Percentiles rank a stretch among this genome's conserved stretches.
Conservation (phyloP, 2,329 filamentous ascomycete genomes). For the Alternaria sp. region DNA sequence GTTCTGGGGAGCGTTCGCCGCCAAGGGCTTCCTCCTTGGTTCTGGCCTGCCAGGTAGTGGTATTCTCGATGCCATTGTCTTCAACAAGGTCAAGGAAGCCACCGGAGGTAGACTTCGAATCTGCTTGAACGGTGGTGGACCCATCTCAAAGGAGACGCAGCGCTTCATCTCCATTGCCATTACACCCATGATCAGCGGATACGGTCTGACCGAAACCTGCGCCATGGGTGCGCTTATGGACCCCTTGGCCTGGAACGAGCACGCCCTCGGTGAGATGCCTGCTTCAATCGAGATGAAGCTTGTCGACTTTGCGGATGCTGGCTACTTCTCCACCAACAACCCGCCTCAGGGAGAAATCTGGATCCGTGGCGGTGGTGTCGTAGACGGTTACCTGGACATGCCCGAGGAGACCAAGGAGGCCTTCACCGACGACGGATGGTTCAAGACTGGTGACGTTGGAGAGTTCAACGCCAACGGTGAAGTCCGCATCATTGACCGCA, state of each 20-base stretch:
- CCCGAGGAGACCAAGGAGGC: constrained; percentile 80
- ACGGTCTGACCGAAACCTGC: constrained; percentile 92
- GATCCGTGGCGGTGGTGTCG: constrained; percentile 79
- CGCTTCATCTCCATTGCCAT: constrained; percentile 91
- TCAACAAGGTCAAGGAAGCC: constrained; percentile 87
- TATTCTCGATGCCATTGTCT: constrained; percentile 81
- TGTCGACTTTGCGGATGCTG: constrained; percentile 87
- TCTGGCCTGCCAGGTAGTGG: constrained; percentile 69
- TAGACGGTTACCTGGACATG: constrained; percentile 82
- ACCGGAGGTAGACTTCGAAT: constrained; percentile 89
- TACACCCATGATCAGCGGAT: constrained; percentile 92
- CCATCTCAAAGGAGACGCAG: constrained; percentile 84
- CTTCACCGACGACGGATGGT: constrained; percentile 87
- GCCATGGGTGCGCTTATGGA: constrained; percentile 84
- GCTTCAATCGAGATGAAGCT: constrained; percentile 86
- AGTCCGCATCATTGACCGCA: constrained; percentile 87
- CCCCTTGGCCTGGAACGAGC: constrained; percentile 81
- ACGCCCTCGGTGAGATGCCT: constrained; percentile 78
- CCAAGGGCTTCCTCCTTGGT: constrained; percentile 66
- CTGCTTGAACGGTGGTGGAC: constrained; percentile 92
- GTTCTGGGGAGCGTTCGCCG: constrained; percentile 73
- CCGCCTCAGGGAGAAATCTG: constrained; percentile 92
- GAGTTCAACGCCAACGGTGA: constrained; percentile 83
- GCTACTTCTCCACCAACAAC: constrained; percentile 75
- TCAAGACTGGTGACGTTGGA: constrained; percentile 95